Evolutionary conservation across 495 filamentous ascomycete genomes (phyloP).

Genomic region (Hypomontagnella monticulosa): DNA sequence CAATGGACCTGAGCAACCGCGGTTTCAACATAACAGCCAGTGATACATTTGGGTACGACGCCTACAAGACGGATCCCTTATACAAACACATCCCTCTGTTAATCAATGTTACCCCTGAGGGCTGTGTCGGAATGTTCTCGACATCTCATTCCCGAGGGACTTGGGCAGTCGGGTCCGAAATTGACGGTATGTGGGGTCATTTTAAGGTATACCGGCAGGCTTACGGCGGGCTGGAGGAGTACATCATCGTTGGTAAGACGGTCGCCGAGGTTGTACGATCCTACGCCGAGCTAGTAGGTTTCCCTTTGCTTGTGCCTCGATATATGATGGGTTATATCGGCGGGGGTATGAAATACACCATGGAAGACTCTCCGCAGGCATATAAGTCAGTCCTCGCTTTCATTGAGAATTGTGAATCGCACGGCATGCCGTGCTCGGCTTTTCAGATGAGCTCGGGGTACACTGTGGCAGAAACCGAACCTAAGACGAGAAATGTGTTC

Average conservation of each 20-base stretch:
- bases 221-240: conserved; percentile 75
- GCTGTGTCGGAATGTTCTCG: conserved; percentile 72
- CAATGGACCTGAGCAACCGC: conserved; percentile 74
- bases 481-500: conserved; percentile 75
- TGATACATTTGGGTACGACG: conserved; percentile 76
- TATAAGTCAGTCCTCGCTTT: conserved; percentile 67
- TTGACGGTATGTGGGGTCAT: conserved; percentile 75
- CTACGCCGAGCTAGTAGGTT: conserved; percentile 72
- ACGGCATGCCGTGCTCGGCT: conserved; percentile 75
- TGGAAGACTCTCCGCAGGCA: conserved; percentile 69
- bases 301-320: conserved; percentile 69
- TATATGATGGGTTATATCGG: conserved; percentile 76
- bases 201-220: conserved; percentile 78
- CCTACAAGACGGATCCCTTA: conserved; percentile 73
- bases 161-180: conserved; percentile 74
- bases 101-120: conserved; percentile 68
- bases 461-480: conserved; percentile 70
- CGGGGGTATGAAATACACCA: conserved; percentile 75
- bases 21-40: conserved; percentile 72
- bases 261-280: conserved; percentile 69
- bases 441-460: conserved; percentile 79
- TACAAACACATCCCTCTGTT: conserved; percentile 78
- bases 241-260: conserved; percentile 71
- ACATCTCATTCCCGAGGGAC: conserved; percentile 68
- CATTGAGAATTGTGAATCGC: conserved; percentile 64